phyloP scores from a whole-genome alignment of 139 green algal species.

The Axilococcus clingmanii region DNA sequence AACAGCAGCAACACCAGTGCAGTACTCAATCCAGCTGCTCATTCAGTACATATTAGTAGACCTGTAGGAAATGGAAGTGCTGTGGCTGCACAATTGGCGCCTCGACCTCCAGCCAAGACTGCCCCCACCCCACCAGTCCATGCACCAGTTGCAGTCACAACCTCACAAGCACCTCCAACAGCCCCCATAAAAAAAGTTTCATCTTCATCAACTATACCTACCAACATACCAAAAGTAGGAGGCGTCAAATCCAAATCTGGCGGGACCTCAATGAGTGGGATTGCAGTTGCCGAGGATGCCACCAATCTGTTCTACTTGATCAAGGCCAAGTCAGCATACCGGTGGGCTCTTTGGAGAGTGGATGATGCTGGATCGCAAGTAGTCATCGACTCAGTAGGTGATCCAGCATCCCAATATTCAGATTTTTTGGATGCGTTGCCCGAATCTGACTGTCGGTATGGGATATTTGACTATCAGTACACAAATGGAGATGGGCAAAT shows the following conservation, averaged over 20 bases:
- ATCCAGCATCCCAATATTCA: slow-evolving; percentile 39
- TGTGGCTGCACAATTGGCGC: neutral
- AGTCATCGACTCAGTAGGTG: slow-evolving; percentile 55
- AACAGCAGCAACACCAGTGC: neutral
- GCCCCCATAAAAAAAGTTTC: neutral
- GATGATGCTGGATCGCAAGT: slow-evolving; percentile 59
- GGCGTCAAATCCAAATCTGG: slow-evolving; percentile 13
- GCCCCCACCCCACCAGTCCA: neutral
- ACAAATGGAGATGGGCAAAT: slow-evolving; percentile 50
- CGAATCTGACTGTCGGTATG: slow-evolving; percentile 66
- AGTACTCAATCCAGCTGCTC: neutral
- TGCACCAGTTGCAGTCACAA: neutral
- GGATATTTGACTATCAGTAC: slow-evolving; percentile 75
- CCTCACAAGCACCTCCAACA: neutral
- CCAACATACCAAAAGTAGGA: slow-evolving; percentile 43
- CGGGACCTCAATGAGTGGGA: slow-evolving; percentile 74
- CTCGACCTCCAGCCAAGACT: neutral
- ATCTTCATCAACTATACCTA: slow-evolving; percentile 5
- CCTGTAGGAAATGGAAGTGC: no score
- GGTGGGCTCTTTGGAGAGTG: slow-evolving; percentile 71
- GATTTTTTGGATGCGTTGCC: slow-evolving; percentile 63
- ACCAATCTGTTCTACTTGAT: slow-evolving; percentile 81
- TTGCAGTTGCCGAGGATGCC: slow-evolving; percentile 59
- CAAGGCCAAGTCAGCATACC: slow-evolving; percentile 59
- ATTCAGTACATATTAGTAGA: no score